These are phyloP conservation scores for Populus tremula DNA, from an alignment of 345 rosid genomes.

Conservation along the genomic window DNA sequence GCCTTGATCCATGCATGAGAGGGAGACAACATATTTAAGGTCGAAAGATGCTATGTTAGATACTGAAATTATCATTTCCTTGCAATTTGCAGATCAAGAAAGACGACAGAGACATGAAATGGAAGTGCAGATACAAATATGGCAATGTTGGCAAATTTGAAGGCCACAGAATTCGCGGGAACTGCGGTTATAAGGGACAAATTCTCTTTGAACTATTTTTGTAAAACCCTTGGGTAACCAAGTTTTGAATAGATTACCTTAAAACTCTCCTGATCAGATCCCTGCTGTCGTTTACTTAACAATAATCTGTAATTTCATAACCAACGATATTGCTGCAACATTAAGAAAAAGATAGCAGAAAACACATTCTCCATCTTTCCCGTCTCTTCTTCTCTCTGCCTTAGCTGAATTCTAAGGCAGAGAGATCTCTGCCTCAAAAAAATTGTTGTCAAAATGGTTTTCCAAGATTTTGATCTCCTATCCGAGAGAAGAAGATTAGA, in stretches of 20 bases:
- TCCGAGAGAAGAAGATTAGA: conserved; percentile 63
- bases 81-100: background rate
- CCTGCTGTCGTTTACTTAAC: conserved; percentile 20
- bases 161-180: conserved; percentile 25
- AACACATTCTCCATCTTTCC: background rate
- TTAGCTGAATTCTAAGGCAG: conserved; percentile 56
- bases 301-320: conserved; percentile 9
- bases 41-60: too few relatives aligned
- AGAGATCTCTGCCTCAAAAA: conserved; percentile 41
- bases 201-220: conserved; percentile 13
- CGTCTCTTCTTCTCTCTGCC: conserved; percentile 45
- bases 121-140: background rate
- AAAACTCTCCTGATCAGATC: conserved; percentile 63
- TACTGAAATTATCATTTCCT: background rate
- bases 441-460: conserved; percentile 48
- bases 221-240: conserved; percentile 25
- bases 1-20: too few relatives aligned
- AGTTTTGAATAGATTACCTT: conserved; percentile 39
- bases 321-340: conserved; percentile 7
- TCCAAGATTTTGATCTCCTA: conserved; percentile 76
- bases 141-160: background rate
- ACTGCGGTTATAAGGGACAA: conserved; percentile 27
- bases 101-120: background rate
- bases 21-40: too few relatives aligned
- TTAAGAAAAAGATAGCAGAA: background rate